Base-by-base conservation (phyloP, 192 early-diverging fungal species). In the Allomyces arbusculus region DNA sequence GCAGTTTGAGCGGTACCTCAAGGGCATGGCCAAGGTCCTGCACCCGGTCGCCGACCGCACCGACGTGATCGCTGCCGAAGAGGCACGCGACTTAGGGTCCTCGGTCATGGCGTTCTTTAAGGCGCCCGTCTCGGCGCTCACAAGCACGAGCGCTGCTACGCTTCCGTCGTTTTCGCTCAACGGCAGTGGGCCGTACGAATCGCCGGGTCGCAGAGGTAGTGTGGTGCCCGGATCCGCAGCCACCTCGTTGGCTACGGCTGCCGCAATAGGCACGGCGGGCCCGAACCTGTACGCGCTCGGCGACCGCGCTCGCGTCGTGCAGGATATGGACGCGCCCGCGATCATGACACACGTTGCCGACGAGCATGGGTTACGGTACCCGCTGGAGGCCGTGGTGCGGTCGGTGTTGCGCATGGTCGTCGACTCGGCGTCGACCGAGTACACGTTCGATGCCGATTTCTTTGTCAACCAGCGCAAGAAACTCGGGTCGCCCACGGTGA, bases 351-450 rank as follows among this genome's bases (percentile, higher is more conserved):
- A 58, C 50, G 20, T 58, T 58, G 50, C 50, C 50, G 50, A 58
- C 12, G 50, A 58, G 50, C 12, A n/a, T 10, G 50, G 50, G 16
- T 6, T 20, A 6, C 12, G 20, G 50, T 58, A 20, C 20, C 20
- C 50, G 16, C 50, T 58, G 16, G 50, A 58, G 20, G 50, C 20
- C 12, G 50, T 58, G 50, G 50, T 20, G 16, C 50, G 50, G 16
- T 58, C 50, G 50, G 16, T 58, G 4, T 3, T 58, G 16, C 50
- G 50, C 50, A 20, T 58, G 50, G 16, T 99, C 62, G 85, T 90
- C 62, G 95, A 99, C 77, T 95, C 96, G 69, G 91, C 94, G 5
- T 88, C 86, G 61, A 87, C 90, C 10, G 95, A 99, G 75, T 96
- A 96, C 72, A 77, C 91, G 44, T 99, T 99, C 67, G 82, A 86